Evolutionary conservation across 805 yeast genomes (phyloP).

Genomic region (Starmerella potacharoeniae): DNA sequence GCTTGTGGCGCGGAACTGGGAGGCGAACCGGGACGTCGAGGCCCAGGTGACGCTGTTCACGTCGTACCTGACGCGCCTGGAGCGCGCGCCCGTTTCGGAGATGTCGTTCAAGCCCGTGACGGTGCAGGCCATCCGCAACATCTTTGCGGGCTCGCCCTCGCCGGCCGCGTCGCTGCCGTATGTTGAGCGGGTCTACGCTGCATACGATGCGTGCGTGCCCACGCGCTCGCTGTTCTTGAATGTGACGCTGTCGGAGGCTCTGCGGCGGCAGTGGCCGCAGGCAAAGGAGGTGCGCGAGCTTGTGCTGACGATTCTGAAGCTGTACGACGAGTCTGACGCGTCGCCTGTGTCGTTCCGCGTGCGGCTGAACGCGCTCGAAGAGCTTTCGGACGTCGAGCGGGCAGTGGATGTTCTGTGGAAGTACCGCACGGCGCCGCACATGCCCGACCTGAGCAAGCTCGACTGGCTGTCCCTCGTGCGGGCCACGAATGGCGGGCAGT

Average conservation of each 20-base stretch:
- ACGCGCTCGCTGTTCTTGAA: constrained; percentile 18
- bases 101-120: constrained; percentile 18
- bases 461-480: constrained; percentile 24
- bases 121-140: constrained; percentile 9
- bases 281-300: constrained; percentile 9
- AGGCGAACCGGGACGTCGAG: background rate
- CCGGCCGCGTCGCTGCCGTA: constrained; percentile 1
- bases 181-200: constrained; percentile 7
- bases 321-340: constrained; percentile 10
- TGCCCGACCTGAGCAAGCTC: constrained; percentile 7
- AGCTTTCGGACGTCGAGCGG: constrained; percentile 7
- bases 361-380: constrained; percentile 19
- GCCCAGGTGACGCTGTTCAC: constrained; percentile 14
- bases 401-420: constrained; percentile 14
- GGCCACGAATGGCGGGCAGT: constrained; percentile 12
- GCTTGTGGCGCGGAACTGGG: constrained; percentile 15
- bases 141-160: constrained; percentile 3
- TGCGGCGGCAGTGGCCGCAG: constrained; percentile 11
- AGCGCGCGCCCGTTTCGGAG: constrained; percentile 11
- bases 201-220: constrained; percentile 7
- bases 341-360: constrained; percentile 19
- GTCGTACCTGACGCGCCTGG: constrained; percentile 16
- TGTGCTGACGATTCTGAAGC: constrained; percentile 12
- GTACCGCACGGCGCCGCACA: constrained; percentile 1
- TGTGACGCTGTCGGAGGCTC: constrained; percentile 17